Base-by-base conservation (phyloP, 352 stramenopile species). In the Globisporangium emineosum region DNA sequence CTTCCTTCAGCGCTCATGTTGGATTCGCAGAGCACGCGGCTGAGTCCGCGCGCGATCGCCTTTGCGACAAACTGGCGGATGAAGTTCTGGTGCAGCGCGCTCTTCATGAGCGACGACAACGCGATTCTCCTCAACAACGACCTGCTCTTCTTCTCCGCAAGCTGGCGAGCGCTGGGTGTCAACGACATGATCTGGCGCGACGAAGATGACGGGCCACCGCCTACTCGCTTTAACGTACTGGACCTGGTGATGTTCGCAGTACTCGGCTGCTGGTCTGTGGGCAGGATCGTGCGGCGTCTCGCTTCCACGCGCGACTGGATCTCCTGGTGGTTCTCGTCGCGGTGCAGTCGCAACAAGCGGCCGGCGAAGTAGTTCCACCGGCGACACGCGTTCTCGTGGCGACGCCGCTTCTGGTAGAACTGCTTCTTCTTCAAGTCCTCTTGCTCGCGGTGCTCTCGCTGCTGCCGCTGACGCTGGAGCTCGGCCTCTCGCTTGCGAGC, bases 391-490 rank as follows among this genome's bases (percentile, higher is more conserved):
- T 67, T 64, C 55, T 81, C 73, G n/a, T 71, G 51, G 1, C 68
- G 47, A 13, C 73, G 73, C 30, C 73, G 73, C 57, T 69, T 70
- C 50, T 78, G 73, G 32, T 74, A 65, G 17, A 70, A 30, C 69
- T 75, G 61, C 51, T 75, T 67, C 60, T 80, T 80, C 51, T 77
- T 77, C 23, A 60, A 47, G 0, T 82, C 76, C 67, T 76, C 72
- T 8, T 76, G 62, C 2, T 82, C 54, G 17, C 66, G 57, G 47
- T 84, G 80, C 40, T 83, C 72, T 42, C 43, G 42, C 66, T 77
- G 67, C 5, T 76, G 54, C 12, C 58, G 74, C 54, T 82, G 67
- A 5, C 71, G 65, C 13, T 77, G 64, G 45, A 68, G 52, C 17
- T 82, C 72, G 9, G 76, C 62, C 23, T 78, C 72, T 42, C 74